Conservation (phyloP, 2,329 filamentous ascomycete genomes). For the Cytospora paraplurivora region DNA sequence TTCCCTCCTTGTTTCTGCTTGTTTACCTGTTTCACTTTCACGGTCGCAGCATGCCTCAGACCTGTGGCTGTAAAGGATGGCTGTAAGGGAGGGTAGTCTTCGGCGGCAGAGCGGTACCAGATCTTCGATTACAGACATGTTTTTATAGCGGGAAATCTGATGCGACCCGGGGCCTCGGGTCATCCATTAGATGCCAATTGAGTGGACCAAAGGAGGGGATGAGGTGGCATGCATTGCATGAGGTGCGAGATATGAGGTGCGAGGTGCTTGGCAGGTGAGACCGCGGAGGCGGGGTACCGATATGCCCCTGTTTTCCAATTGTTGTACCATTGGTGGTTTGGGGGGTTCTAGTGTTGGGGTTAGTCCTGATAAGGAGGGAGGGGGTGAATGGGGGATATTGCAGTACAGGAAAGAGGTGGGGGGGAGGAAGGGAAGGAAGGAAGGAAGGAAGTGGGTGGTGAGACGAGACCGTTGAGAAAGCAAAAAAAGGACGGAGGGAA, state of each 20-base stretch:
- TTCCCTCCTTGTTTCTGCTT: too few relatives aligned
- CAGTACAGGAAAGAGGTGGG: not conserved
- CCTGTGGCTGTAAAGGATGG: not conserved
- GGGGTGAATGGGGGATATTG: too few relatives aligned
- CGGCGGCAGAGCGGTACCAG: too few relatives aligned
- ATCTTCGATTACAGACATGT: not conserved
- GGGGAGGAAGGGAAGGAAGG: too few relatives aligned
- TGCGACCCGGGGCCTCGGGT: not conserved
- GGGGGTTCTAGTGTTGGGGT: too few relatives aligned
- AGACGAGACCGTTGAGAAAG: not conserved
- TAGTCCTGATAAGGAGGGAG: too few relatives aligned
- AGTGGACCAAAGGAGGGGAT: not conserved
- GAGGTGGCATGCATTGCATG: not conserved
- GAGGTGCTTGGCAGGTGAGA: not conserved
- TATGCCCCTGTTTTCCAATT: not conserved
- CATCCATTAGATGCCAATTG: not conserved
- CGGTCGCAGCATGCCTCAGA: not conserved
- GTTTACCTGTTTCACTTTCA: too few relatives aligned
- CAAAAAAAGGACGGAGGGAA: not conserved
- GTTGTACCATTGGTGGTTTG: too few relatives aligned
- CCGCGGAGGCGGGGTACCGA: not conserved
- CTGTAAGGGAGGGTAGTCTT: not conserved
- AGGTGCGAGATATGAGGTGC: too few relatives aligned
- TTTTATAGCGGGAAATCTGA: not conserved
- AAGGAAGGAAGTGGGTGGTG: constrained; percentile 7